phyloP scores from a whole-genome alignment of 169 alveolate species.

The Blepharisma undulans region DNA sequence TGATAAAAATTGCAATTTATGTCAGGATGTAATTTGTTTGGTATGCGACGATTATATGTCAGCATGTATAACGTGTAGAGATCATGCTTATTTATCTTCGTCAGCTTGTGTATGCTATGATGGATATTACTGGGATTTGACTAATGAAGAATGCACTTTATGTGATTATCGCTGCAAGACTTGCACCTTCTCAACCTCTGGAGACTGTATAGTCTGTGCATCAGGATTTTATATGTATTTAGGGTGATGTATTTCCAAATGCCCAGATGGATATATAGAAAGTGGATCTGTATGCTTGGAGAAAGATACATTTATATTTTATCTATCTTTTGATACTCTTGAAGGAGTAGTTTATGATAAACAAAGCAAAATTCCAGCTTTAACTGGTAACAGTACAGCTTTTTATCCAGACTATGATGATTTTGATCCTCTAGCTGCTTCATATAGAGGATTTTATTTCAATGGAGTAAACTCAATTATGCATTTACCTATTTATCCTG shows the following conservation, averaged over 20 bases:
- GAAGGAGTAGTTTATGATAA: not conserved
- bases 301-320: not conserved
- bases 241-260: not conserved
- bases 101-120: not conserved
- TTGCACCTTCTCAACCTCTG: not conserved
- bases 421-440: slow-evolving; percentile 5
- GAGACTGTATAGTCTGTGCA: not conserved
- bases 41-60: not conserved
- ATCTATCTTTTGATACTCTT: not conserved
- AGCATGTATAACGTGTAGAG: not conserved
- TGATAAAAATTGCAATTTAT: slow-evolving; percentile 12
- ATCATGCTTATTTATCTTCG: not conserved
- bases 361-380: not conserved
- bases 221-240: not conserved
- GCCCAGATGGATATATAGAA: not conserved
- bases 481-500: not conserved
- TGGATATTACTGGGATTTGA: slow-evolving; percentile 14
- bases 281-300: not conserved
- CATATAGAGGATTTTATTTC: slow-evolving; percentile 5
- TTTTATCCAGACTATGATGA: slow-evolving; percentile 8
- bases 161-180: not conserved
- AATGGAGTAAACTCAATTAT: not conserved
- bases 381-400: not conserved
- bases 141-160: not conserved
- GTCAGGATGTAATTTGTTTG: not conserved